Base-by-base conservation (phyloP, 2,329 filamentous ascomycete species). In the Calonectria montana region DNA sequence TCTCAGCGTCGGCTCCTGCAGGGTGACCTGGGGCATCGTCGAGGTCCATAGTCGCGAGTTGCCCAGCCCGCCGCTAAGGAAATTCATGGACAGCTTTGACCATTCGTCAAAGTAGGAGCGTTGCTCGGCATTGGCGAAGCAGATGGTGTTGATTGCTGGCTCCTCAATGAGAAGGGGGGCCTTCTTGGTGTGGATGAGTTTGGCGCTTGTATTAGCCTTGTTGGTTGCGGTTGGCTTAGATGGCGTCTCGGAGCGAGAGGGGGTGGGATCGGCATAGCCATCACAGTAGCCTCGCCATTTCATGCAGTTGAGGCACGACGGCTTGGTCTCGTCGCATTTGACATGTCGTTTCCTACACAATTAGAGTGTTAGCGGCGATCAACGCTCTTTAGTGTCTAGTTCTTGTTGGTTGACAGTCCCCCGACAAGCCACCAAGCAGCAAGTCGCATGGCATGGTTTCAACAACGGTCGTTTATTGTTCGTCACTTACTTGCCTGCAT, bases 311-410 rank as follows among this genome's bases (percentile, higher is more conserved):
- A 83, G 78, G 70, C 84, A 86, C 6, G 82, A 80, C 21, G 84
- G 84, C 43, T 82, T 82, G 27, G 83, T 82, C 74, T 86, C 84
- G 61, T 86, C 84, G 67, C 84, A 86, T 75, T 86, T 86, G 43
- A 86, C 81, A 72, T 85, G 84, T 23, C 84, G 83, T 65, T 84
- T 84, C 65, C 83, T 84, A 27, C 50, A 13, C 6, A 5, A 48
- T 39, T 29, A 4, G 21, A 4, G 21, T 70, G 66, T 77, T 68
- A 76, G 74, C 67, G 45, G n/a, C 45, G 15, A 35, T 62, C 53
- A 45, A 67, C 72, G 67, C 45, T 37, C 5, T 39, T 59, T 37
- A 59, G 23, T 43, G 29, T 29, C 6, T 4, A 8, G 25, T 23
- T 12, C 16, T 67, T 71, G 53, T 37, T 48, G 39, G 29, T 47